Percentiles rank a stretch among this genome's conserved stretches.
phyloP scores from a whole-genome alignment of 2,329 filamentous ascomycete species.

The Botrytis deweyae region DNA sequence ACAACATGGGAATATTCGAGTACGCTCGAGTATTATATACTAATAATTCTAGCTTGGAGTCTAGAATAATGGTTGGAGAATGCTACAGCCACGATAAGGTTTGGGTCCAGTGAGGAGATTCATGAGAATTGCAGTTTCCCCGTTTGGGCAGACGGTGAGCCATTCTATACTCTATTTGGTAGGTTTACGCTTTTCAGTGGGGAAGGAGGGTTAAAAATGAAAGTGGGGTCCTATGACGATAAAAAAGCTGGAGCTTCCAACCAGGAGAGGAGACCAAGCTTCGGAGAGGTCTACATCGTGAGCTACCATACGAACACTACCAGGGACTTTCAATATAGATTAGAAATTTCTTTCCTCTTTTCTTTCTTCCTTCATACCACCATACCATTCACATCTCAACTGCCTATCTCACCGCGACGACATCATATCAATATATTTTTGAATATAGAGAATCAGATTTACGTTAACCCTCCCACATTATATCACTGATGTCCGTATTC shows the following conservation, averaged over 20 bases:
- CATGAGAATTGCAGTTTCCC: not conserved
- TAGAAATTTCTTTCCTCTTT: not conserved
- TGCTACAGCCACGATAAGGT: not conserved
- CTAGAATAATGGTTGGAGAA: not conserved
- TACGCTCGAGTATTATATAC: not conserved
- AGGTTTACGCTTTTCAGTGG: not conserved
- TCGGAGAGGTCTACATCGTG: not conserved
- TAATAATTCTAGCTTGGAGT: not conserved
- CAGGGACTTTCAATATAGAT: conserved; percentile 3
- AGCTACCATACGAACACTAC: not conserved
- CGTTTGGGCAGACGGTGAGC: not conserved
- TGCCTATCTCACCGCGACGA: not conserved
- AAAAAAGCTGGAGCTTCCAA: conserved; percentile 19
- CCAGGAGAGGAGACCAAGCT: conserved; percentile 12
- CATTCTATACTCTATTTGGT: not conserved
- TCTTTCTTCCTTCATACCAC: conserved; percentile 2
- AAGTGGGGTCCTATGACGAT: conserved; percentile 17
- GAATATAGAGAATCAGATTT: not conserved
- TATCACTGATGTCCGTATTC: conserved; percentile 7
- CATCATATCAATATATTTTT: not conserved
- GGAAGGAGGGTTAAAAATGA: not conserved
- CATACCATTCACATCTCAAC: not conserved
- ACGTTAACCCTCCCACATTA: not conserved
- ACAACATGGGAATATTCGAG: not conserved
- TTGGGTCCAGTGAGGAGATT: not conserved